Evolutionary conservation across 306 rosid species (phyloP).

Genomic region (Rosa persica): DNA sequence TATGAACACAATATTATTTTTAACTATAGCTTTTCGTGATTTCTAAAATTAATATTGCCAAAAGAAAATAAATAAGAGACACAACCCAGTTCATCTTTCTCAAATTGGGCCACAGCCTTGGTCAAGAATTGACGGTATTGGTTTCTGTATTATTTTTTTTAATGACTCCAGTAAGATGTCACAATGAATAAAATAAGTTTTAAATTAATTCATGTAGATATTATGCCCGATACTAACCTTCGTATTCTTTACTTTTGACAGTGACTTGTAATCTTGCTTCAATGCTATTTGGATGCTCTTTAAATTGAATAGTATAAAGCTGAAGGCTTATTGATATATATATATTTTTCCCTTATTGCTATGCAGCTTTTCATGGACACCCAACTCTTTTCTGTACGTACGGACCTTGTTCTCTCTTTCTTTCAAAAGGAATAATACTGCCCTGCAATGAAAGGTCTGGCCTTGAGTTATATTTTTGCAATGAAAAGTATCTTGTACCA

Average conservation of each 20-base stretch:
- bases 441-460: conserved; percentile 17
- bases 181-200: neutral
- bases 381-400: conserved; percentile 89
- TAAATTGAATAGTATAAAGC: conserved; percentile 1
- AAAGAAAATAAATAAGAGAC: conserved; percentile 2
- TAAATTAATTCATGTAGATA: neutral
- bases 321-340: conserved; percentile 14
- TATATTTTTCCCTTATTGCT: conserved; percentile 23
- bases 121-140: neutral
- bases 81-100: neutral
- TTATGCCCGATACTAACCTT: neutral
- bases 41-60: neutral
- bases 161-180: neutral
- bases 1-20: no score
- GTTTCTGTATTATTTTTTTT: neutral
- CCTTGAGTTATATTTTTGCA: conserved; percentile 11
- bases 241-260: neutral
- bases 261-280: neutral
- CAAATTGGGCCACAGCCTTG: conserved; percentile 1
- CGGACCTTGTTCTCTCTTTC: conserved; percentile 91
- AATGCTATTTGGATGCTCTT: conserved; percentile 6
- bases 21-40: no score
- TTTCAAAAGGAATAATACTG: conserved; percentile 79
- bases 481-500: neutral
- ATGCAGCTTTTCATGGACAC: conserved; percentile 89